Conservation (phyloP, 1,139 yeast genomes). For the Yamadazyma membranifaciens region DNA sequence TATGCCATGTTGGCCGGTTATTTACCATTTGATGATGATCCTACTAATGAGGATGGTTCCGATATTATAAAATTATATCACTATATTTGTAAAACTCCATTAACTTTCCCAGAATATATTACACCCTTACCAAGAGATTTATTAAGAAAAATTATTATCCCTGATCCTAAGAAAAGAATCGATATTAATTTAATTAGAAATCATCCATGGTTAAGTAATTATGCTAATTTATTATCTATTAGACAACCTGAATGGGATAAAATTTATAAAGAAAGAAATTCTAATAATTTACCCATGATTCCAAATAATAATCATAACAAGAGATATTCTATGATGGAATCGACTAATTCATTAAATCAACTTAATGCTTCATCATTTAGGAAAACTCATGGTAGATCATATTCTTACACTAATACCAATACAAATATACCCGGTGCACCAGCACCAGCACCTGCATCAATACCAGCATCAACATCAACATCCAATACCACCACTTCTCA, state of each 20-base stretch:
- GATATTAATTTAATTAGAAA: constrained; percentile 65
- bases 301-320: constrained; percentile 22
- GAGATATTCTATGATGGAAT: constrained; percentile 48
- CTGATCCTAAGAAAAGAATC: constrained; percentile 82
- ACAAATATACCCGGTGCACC: background rate
- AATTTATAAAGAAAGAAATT: constrained; percentile 34
- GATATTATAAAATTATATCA: constrained; percentile 89
- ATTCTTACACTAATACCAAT: constrained; percentile 17
- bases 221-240: constrained; percentile 76
- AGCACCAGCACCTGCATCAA: background rate
- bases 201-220: constrained; percentile 86
- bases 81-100: constrained; percentile 85
- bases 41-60: constrained; percentile 93
- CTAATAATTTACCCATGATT: constrained; percentile 7
- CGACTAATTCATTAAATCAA: constrained; percentile 36
- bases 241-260: constrained; percentile 91
- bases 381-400: constrained; percentile 35
- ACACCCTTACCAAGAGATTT: constrained; percentile 91
- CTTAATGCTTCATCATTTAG: constrained; percentile 13
- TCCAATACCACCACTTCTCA: background rate
- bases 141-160: constrained; percentile 76
- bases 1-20: constrained; percentile 98
- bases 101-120: constrained; percentile 94
- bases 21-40: constrained; percentile 96
- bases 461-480: background rate